phyloP scores from a whole-genome alignment of 139 green algal genomes.

The Edaphochlamys debaryana region DNA sequence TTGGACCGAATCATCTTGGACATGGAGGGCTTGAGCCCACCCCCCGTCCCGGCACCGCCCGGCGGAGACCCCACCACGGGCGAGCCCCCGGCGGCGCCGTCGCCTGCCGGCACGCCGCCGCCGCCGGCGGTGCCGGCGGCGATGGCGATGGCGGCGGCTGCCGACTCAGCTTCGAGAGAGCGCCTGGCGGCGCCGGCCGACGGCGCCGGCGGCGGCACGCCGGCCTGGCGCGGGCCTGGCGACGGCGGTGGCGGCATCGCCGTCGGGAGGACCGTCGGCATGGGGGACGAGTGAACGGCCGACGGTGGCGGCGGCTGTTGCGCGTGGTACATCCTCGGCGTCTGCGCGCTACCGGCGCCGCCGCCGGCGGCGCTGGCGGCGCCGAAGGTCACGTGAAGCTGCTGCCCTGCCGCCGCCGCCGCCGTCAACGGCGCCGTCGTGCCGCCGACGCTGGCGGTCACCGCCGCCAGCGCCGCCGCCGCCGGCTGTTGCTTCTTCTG shows the following conservation, averaged over 20 bases:
- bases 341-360: neutral
- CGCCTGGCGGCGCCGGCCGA: too few relatives aligned
- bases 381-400: neutral
- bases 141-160: too few relatives aligned
- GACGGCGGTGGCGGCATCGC: too few relatives aligned
- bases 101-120: neutral
- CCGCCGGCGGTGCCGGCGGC: too few relatives aligned
- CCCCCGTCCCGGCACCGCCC: neutral
- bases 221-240: too few relatives aligned
- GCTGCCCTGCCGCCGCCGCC: too few relatives aligned
- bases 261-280: too few relatives aligned
- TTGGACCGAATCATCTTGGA: slow-evolving; percentile 13
- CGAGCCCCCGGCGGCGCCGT: neutral
- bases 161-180: neutral
- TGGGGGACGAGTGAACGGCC: too few relatives aligned
- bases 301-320: neutral
- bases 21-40: neutral
- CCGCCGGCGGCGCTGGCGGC: too few relatives aligned
- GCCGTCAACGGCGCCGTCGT: neutral
- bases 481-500: slow-evolving; percentile 55
- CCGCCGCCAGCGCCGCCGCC: slow-evolving; percentile 22
- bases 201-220: too few relatives aligned
- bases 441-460: slow-evolving; percentile 3
- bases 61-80: neutral
- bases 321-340: neutral